Evolutionary conservation across 805 yeast genomes (phyloP), one percentile per base, ranked within the genome.

Genomic region (Barnettozyma sucrosica): DNA sequence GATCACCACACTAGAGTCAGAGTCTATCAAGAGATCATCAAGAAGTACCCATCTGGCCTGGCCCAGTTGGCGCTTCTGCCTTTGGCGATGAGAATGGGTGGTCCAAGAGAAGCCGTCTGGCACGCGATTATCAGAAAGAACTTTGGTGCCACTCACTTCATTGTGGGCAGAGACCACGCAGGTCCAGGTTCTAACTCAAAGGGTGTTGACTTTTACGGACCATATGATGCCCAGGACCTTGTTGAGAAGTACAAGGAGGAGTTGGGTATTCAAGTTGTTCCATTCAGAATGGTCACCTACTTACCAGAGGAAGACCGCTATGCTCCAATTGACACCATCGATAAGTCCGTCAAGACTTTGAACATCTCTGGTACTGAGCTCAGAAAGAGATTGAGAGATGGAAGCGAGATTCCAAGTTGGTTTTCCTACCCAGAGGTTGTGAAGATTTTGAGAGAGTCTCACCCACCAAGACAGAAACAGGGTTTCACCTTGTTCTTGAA

Each of bases 1-100:
- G 98, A 90, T 66, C 97, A 90, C 69, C 96, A 90, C 70, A 90
- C 98, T 45, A 83, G 98, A 71, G 97, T 90, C 48, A 85, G 93
- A 60, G 98, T 90, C 13, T 90, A 90, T 73, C 85, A 87, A 69
- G 95, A 92, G 58, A 81, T 90, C 58, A 79, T 92, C 68, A 87
- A 90, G 70, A 85, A 92, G 62, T 90, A 87, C 69, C 98, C 97
- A 45, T 85, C 83, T 54, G 97, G 97, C 46, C 84, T 90, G 79
- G 97, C 97, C 14, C 81, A 86, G 55, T 73, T 90, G 52, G 83
- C 97, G 8, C 72, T 90, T 54, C 75, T 90, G 58, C 98, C 98
- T 11, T 75, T 90, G 62, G 98, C 98, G 36, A 90, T 90, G 98
- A 83, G 98, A 76, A 90, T 90, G 98, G 97, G 93, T 48, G 98